Conservation (phyloP, 306 rosid genomes). For the Rosa lucieae region DNA sequence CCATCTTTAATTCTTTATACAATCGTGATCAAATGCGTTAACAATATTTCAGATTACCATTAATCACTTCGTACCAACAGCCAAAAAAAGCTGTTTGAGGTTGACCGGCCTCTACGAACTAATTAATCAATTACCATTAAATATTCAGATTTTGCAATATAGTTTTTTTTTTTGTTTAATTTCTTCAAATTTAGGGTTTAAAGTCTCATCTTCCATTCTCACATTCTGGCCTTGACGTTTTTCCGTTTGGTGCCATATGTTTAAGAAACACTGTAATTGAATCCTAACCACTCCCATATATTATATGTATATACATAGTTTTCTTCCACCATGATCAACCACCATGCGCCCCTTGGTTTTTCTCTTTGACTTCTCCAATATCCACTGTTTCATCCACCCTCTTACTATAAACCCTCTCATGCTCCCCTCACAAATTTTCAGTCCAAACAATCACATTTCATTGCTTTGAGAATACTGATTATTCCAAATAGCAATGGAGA, state of each 20-base stretch:
- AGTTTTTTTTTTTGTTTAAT: neutral
- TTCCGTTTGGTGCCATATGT: neutral
- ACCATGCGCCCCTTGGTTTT: constrained; percentile 52
- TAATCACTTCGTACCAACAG: neutral
- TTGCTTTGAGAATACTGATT: neutral
- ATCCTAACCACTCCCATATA: neutral
- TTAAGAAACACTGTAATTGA: neutral
- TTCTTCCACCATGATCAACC: neutral
- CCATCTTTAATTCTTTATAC: too few relatives aligned
- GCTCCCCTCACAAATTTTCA: neutral
- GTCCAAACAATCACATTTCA: neutral
- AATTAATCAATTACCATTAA: neutral
- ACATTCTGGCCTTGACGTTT: neutral
- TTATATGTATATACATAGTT: neutral
- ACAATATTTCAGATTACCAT: too few relatives aligned
- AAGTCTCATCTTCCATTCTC: neutral
- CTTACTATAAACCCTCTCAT: neutral
- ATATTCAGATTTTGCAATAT: neutral
- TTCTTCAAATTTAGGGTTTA: neutral
- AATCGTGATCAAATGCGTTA: neutral
- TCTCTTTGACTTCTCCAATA: constrained; percentile 35
- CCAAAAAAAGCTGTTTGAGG: neutral
- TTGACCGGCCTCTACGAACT: too few relatives aligned
- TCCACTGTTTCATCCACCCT: neutral
- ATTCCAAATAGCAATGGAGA: constrained; percentile 48